phyloP scores from a whole-genome alignment of 2,329 filamentous ascomycete species.

The Venturia nashicola region DNA sequence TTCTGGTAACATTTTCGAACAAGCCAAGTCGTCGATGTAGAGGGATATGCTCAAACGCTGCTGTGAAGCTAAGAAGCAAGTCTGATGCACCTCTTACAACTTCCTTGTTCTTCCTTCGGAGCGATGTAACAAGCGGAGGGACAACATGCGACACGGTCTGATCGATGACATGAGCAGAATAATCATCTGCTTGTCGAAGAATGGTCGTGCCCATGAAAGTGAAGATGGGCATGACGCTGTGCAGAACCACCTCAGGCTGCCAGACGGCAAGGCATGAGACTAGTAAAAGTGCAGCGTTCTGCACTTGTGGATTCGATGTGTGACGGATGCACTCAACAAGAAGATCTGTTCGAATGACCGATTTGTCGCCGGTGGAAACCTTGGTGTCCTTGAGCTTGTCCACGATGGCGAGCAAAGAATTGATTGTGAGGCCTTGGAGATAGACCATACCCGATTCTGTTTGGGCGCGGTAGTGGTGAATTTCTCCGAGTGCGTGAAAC shows the following conservation, averaged over 20 bases:
- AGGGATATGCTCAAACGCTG: slow-evolving; percentile 92
- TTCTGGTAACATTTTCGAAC: slow-evolving; percentile 75
- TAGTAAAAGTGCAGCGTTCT: slow-evolving; percentile 79
- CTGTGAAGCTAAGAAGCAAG: slow-evolving; percentile 87
- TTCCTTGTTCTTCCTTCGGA: slow-evolving; percentile 66
- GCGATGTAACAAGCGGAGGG: slow-evolving; percentile 74
- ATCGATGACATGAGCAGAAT: slow-evolving; percentile 90
- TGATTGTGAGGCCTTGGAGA: slow-evolving; percentile 71
- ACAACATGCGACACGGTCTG: slow-evolving; percentile 89
- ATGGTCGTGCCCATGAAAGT: slow-evolving; percentile 94
- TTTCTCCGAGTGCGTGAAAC: slow-evolving; percentile 73
- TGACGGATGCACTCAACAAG: slow-evolving; percentile 91
- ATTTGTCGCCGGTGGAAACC: slow-evolving; percentile 56
- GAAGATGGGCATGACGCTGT: slow-evolving; percentile 98
- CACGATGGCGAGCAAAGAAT: slow-evolving; percentile 73
- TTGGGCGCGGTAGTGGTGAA: slow-evolving; percentile 72
- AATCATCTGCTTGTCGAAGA: slow-evolving; percentile 86
- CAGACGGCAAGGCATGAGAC: slow-evolving; percentile 78
- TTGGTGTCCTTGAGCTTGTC: slow-evolving; percentile 50
- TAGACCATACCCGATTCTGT: slow-evolving; percentile 83
- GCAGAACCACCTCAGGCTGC: slow-evolving; percentile 80
- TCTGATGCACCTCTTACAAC: slow-evolving; percentile 74
- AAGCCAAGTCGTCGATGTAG: slow-evolving; percentile 70
- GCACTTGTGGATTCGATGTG: slow-evolving; percentile 82
- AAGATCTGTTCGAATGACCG: slow-evolving; percentile 74